Conservation (phyloP, 2,329 filamentous ascomycete genomes). For the Huntiella abstrusa region DNA sequence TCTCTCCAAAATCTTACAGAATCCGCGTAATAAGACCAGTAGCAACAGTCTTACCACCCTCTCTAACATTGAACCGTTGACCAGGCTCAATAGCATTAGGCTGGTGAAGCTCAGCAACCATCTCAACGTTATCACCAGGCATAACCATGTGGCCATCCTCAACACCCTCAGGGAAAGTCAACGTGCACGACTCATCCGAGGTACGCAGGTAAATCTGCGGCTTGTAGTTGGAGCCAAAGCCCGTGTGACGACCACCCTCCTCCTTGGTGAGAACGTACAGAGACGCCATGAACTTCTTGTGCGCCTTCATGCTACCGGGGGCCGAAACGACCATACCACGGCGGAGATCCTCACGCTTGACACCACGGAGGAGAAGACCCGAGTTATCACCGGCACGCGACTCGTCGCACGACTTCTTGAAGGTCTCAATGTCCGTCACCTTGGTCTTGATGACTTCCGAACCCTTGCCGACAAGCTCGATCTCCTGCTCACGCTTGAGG, state of each 20-base stretch:
- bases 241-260: conserved; percentile 91
- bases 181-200: conserved; percentile 58
- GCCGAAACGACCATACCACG: conserved; percentile 88
- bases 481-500: conserved; percentile 83
- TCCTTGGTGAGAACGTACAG: conserved; percentile 97
- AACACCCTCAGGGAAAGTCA: conserved; percentile 73
- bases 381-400: conserved; percentile 96
- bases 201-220: conserved; percentile 94
- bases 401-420: conserved; percentile 98
- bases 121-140: conserved; percentile 98
- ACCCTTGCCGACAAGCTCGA: conserved; percentile 86
- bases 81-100: conserved; percentile 78
- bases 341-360: conserved; percentile 84
- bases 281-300: conserved; percentile 82
- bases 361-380: conserved; percentile 82
- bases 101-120: conserved; percentile 71
- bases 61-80: conserved; percentile 94
- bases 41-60: conserved; percentile 80
- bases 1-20: conserved; percentile 20
- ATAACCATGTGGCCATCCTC: conserved; percentile 76
- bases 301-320: conserved; percentile 68
- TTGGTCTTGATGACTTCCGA: conserved; percentile 81
- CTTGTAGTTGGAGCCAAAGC: conserved; percentile 90
- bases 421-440: conserved; percentile 98
- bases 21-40: conserved; percentile 69